phyloP scores from a whole-genome alignment of 495 filamentous ascomycete species.

The Extremus antarcticus region DNA sequence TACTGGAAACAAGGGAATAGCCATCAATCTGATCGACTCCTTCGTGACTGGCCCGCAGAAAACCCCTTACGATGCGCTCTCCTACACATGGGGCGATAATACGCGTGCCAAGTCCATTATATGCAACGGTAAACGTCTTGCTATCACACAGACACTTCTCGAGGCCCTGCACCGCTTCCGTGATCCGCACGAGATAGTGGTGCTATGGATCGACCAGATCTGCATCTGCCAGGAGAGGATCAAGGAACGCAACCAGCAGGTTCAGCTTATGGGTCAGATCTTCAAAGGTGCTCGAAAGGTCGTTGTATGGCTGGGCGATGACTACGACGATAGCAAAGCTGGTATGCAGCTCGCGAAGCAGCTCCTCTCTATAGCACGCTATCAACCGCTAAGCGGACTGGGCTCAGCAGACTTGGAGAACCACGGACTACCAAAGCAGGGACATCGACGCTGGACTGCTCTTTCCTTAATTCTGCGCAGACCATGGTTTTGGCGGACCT shows the following conservation, averaged over 20 bases:
- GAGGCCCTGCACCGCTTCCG: conserved; percentile 20
- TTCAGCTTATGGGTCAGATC: conserved; percentile 25
- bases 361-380: not conserved
- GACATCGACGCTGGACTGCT: conserved; percentile 12
- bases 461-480: conserved; percentile 9
- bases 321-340: conserved; percentile 14
- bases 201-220: conserved; percentile 26
- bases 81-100: conserved; percentile 19
- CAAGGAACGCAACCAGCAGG: conserved; percentile 22
- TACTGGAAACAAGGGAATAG: conserved; percentile 15
- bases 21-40: conserved; percentile 15
- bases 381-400: conserved; percentile 1
- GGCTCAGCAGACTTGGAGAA: not conserved
- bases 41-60: conserved; percentile 7
- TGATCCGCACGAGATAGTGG: not conserved
- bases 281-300: conserved; percentile 19
- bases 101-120: conserved; percentile 6
- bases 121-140: conserved; percentile 12
- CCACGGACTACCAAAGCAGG: conserved; percentile 7
- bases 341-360: conserved; percentile 11
- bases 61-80: conserved; percentile 19
- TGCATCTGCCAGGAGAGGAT: conserved; percentile 25
- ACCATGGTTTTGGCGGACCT: conserved; percentile 21
- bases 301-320: conserved; percentile 19
- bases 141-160: conserved; percentile 10